A percentile compares a stretch with the other conserved stretches of the same genome.
phyloP scores from a whole-genome alignment of 495 filamentous ascomycete genomes.

The Penicillium steckii region DNA sequence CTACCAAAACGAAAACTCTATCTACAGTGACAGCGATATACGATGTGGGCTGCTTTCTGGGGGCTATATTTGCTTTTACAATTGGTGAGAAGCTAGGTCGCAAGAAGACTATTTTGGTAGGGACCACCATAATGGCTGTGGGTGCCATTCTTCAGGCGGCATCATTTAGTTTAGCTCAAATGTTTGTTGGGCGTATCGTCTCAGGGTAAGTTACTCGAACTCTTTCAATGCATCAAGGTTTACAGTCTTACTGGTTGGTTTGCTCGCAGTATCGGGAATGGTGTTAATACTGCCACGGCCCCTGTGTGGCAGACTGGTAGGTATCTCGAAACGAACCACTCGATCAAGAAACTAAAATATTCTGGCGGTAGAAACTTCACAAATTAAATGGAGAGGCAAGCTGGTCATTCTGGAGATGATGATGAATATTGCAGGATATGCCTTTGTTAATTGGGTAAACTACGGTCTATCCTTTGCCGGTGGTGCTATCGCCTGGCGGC shows the following conservation, averaged over 20 bases:
- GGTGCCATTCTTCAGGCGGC: constrained; percentile 59
- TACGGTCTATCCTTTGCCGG: constrained; percentile 51
- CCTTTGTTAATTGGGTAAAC: constrained; percentile 55
- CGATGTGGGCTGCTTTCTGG: constrained; percentile 61
- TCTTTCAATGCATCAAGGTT: neutral
- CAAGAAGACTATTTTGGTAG: constrained; percentile 55
- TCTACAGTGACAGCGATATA: constrained; percentile 63
- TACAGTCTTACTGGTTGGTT: neutral
- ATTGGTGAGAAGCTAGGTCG: constrained; percentile 58
- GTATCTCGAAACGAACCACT: neutral
- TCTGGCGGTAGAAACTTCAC: constrained; percentile 48
- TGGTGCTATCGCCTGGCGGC: constrained; percentile 48
- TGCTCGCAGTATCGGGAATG: constrained; percentile 54
- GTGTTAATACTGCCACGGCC: constrained; percentile 62
- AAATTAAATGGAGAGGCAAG: constrained; percentile 57
- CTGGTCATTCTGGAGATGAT: constrained; percentile 61
- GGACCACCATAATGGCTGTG: constrained; percentile 57
- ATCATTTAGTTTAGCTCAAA: constrained; percentile 56
- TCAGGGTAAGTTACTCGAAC: constrained; percentile 27
- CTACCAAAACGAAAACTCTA: constrained; percentile 47
- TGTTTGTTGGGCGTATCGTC: constrained; percentile 62
- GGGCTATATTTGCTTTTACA: constrained; percentile 48
- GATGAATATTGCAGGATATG: constrained; percentile 60
- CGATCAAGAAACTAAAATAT: neutral
- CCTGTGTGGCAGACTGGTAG: constrained; percentile 59